Evolutionary conservation across 1,284 basidiomycete species (phyloP), one percentile per base, ranked within the genome.

Genomic region (Microbotryum scabiosae): DNA sequence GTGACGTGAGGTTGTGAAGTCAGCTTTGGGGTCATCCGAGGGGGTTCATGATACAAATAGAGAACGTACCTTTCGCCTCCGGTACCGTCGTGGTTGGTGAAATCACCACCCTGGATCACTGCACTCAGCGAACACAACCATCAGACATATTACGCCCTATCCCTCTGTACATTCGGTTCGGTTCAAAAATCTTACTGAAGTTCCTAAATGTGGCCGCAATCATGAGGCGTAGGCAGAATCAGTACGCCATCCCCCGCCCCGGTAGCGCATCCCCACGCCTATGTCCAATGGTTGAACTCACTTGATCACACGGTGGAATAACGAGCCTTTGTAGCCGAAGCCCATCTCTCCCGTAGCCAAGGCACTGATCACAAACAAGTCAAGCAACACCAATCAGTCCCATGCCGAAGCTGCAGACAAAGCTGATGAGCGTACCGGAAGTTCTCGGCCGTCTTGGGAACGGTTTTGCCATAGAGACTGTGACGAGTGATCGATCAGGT

Each of bases 301-400:
- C 76, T 82, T 82, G 76, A 86, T 86, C 69, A 85, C 81, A 70
- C 84, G 81, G 77, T 72, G 71, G 64, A 72, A 72, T 4, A 69
- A 68, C 57, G 82, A 83, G 59, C 84, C 84, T 76, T 85, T 80
- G 80, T 85, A 87, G 20, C 85, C 84, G 66, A 79, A 83, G 76
- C 87, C 89, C 69, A 82, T 85, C 71, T 85, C 81, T 62, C 93
- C 90, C 48, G 83, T 84, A 53, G 80, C 75, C 59, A 87, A 78
- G 16, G 83, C 82, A 62, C 50, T 61, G 30, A 26, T 20, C n/a
- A 18, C n/a, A 1, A 2, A 23, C 69, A 66, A 67, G 70, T 66
- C 63, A 21, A 32, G 18, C 12, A 18, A 52, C 25, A 41, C 36
- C 16, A 14, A 16, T 32, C 9, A 18, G 18, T 21, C n/a, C 26